phyloP scores from a whole-genome alignment of 306 rosid species.

The Pyrus bretschneideri region DNA sequence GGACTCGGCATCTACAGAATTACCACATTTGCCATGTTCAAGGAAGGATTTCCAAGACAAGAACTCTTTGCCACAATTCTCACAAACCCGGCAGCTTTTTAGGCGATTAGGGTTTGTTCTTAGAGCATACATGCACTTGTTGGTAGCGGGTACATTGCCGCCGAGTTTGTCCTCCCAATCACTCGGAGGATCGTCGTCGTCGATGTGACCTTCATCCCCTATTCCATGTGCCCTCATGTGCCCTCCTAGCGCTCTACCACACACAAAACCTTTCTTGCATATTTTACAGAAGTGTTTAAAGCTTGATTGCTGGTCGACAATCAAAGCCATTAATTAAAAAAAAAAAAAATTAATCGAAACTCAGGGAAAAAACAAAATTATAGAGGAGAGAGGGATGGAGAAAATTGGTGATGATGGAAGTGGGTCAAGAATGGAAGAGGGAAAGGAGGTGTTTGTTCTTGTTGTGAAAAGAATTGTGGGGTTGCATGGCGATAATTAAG shows the following conservation, averaged over 20 bases:
- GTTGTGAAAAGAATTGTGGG: constrained; percentile 43
- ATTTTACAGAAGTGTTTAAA: constrained; percentile 85
- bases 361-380: background rate
- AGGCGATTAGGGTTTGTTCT: constrained; percentile 83
- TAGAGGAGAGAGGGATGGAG: background rate
- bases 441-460: constrained; percentile 27
- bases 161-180: constrained; percentile 69
- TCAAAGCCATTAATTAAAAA: constrained; percentile 51
- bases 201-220: constrained; percentile 52
- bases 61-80: constrained; percentile 81
- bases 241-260: constrained; percentile 94
- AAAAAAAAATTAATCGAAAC: background rate
- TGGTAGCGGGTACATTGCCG: constrained; percentile 35
- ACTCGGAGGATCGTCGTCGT: constrained; percentile 57
- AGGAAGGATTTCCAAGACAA: constrained; percentile 80
- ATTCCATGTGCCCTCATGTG: constrained; percentile 99
- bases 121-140: constrained; percentile 73
- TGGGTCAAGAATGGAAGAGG: constrained; percentile 16
- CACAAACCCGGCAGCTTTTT: constrained; percentile 66
- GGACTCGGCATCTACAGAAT: constrained; percentile 54
- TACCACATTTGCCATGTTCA: constrained; percentile 80
- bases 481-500: constrained; percentile 34
- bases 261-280: constrained; percentile 84
- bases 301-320: constrained; percentile 53
- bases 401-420: background rate